Conservation (phyloP, 306 rosid genomes). For the Datisca glomerata region DNA sequence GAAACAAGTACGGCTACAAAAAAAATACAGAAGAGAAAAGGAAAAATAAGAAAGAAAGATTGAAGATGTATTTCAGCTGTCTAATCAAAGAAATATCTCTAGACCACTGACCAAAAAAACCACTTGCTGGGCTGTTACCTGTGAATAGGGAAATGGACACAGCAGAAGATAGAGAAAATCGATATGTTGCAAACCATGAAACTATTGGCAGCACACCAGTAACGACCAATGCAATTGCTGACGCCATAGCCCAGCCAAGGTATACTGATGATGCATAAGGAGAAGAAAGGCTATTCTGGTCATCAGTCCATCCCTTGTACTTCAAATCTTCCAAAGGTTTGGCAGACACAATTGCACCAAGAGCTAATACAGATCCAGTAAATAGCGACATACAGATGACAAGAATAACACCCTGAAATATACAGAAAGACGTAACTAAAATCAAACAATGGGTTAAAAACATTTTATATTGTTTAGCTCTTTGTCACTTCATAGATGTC, state of each 20-base stretch:
- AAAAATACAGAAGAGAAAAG: no score
- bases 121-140: slow-evolving; percentile 60
- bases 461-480: no score
- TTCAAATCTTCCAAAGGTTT: slow-evolving; percentile 85
- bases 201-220: slow-evolving; percentile 85
- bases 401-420: slow-evolving; percentile 68
- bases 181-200: slow-evolving; percentile 95
- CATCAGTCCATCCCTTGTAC: slow-evolving; percentile 81
- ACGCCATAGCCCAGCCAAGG: slow-evolving; percentile 98
- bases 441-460: no score
- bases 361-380: slow-evolving; percentile 73
- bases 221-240: slow-evolving; percentile 69
- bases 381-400: slow-evolving; percentile 50
- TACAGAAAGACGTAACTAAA: no score
- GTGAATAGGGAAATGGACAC: slow-evolving; percentile 66
- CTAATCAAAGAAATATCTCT: slow-evolving; percentile 6
- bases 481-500: no score
- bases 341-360: slow-evolving; percentile 81
- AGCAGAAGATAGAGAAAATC: slow-evolving; percentile 88
- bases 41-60: neutral
- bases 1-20: slow-evolving; percentile 67
- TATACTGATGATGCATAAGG: slow-evolving; percentile 81
- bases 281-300: slow-evolving; percentile 53
- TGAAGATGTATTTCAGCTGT: neutral
- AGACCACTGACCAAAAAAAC: no score